phyloP scores from a whole-genome alignment of 192 early-diverging fungal species.

The Linnemannia elongata region DNA sequence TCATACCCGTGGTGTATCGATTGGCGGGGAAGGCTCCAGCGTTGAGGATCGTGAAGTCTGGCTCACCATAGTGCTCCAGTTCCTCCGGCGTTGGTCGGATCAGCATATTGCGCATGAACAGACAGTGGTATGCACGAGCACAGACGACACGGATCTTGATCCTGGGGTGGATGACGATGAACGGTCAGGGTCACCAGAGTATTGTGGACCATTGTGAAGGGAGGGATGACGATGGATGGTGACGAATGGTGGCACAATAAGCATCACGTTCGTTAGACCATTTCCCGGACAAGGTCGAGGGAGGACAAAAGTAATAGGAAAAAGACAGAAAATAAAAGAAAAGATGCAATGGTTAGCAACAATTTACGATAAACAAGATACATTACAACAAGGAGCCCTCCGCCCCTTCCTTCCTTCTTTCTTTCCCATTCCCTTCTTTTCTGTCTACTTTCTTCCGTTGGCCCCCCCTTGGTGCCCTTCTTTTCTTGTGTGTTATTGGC shows the following conservation, averaged over 20 bases:
- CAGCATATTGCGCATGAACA: slow-evolving; percentile 99
- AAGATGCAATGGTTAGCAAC: background rate
- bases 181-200: background rate
- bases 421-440: background rate
- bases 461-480: background rate
- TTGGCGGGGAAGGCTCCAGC: slow-evolving; percentile 94
- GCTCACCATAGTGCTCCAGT: slow-evolving; percentile 90
- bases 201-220: background rate
- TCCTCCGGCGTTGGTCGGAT: slow-evolving; percentile 94
- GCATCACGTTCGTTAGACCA: no score
- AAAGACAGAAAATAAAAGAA: no score
- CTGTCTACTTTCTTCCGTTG: background rate
- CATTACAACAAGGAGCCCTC: background rate
- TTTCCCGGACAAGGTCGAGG: no score
- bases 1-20: slow-evolving; percentile 94
- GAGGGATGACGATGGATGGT: background rate
- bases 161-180: slow-evolving; percentile 45
- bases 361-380: background rate
- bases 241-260: background rate
- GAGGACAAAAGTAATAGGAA: no score
- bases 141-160: slow-evolving; percentile 97
- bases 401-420: background rate
- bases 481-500: background rate
- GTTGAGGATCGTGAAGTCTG: slow-evolving; percentile 97
- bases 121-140: slow-evolving; percentile 92